Percentiles rank a stretch among this genome's conserved stretches.
These are phyloP conservation scores for Tolypocladium ovalisporum DNA, from an alignment of 2,329 filamentous ascomycete genomes.

Conservation along the genomic window DNA sequence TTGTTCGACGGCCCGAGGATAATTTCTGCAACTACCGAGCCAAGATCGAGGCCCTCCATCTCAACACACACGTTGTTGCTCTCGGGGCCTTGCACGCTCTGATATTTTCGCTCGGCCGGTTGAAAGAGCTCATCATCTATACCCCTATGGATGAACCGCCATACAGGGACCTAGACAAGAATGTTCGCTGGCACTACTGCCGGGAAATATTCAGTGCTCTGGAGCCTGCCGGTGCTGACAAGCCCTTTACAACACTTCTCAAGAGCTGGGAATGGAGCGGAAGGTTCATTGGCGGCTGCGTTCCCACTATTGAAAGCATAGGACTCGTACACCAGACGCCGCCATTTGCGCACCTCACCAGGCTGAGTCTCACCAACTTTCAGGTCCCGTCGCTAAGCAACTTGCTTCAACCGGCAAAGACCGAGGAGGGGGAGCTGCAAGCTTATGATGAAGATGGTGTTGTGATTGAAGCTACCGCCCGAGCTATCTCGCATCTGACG, in stretches of 20 bases:
- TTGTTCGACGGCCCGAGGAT: conserved; percentile 39
- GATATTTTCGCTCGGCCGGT: conserved; percentile 51
- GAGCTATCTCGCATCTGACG: conserved; percentile 37
- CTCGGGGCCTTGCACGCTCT: conserved; percentile 33
- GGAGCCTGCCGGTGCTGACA: conserved; percentile 27
- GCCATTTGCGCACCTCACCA: conserved; percentile 45
- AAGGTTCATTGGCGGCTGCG: conserved; percentile 34
- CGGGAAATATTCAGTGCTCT: conserved; percentile 54
- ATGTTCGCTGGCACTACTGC: conserved; percentile 60
- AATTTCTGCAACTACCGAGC: conserved; percentile 53
- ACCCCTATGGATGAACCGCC: conserved; percentile 59
- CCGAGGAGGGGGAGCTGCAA: conserved; percentile 17
- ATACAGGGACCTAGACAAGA: conserved; percentile 45
- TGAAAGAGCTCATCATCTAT: conserved; percentile 61
- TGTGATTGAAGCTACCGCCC: conserved; percentile 24
- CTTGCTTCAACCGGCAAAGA: conserved; percentile 18
- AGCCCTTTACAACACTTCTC: conserved; percentile 24
- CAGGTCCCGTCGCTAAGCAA: conserved; percentile 40
- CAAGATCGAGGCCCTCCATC: conserved; percentile 59
- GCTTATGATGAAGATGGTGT: conserved; percentile 30
- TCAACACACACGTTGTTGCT: conserved; percentile 59
- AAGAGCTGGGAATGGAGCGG: conserved; percentile 53
- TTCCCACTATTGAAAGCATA: conserved; percentile 37
- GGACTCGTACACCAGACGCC: conserved; percentile 39
- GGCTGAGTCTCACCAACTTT: conserved; percentile 52